A percentile compares a stretch with the other conserved stretches of the same genome.
phyloP scores from a whole-genome alignment of 768 basidiomycete genomes.

The Serendipita indica region DNA sequence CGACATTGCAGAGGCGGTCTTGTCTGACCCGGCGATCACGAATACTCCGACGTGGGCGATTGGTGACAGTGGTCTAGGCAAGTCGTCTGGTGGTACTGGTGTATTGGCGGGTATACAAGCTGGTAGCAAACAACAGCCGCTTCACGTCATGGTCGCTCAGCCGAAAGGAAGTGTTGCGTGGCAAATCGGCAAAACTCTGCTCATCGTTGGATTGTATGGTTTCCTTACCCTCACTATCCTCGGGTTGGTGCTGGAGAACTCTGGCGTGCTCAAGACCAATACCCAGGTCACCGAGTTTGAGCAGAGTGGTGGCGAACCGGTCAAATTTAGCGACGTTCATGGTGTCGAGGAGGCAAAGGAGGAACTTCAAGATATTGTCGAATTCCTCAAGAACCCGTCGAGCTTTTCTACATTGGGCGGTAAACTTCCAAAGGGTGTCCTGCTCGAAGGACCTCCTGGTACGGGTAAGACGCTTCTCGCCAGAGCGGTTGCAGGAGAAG shows the following conservation, averaged over 20 bases:
- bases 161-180: background rate
- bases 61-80: background rate
- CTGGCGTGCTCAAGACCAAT: constrained; percentile 81
- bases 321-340: constrained; percentile 91
- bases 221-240: constrained; percentile 61
- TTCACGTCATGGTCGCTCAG: background rate
- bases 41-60: background rate
- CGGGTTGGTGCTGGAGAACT: constrained; percentile 82
- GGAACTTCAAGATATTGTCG: constrained; percentile 90
- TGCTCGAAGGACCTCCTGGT: constrained; percentile 81
- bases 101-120: background rate
- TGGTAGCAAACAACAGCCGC: background rate
- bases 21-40: background rate
- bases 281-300: constrained; percentile 72
- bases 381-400: constrained; percentile 87
- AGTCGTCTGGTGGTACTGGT: background rate
- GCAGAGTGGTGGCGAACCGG: constrained; percentile 59
- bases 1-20: constrained; percentile 6
- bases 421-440: constrained; percentile 83
- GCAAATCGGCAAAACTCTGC: background rate
- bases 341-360: constrained; percentile 96
- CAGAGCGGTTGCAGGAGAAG: constrained; percentile 92
- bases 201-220: constrained; percentile 3
- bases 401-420: constrained; percentile 85
- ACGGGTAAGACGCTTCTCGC: constrained; percentile 99